Base-by-base conservation (phyloP, 805 yeast species). In the Clavispora vitiphila region DNA sequence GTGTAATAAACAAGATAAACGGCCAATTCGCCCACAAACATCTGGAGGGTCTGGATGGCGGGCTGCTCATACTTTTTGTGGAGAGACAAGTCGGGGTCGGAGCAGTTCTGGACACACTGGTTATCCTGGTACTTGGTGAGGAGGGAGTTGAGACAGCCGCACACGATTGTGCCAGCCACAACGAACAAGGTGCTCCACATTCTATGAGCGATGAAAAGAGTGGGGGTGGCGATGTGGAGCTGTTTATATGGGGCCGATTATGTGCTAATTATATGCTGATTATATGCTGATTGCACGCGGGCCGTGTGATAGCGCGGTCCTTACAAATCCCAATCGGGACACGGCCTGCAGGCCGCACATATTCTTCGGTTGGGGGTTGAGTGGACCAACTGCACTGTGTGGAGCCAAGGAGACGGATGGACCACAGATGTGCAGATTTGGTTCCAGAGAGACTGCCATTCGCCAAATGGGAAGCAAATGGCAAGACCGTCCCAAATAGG, bases 51-150 rank as follows among this genome's bases (percentile, higher is more conserved):
- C 57, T 86, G 93, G 26, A 86, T 57, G 7, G 82, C 87, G 0
- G 95, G 93, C 62, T 85, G 90, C 50, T 85, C 86, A 54, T 83
- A 86, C 43, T 64, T 60, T 27, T 64, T 59, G 36, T 69, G 78
- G n/a, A 61, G 57, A 1, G 65, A 44, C 2, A 61, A 49, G 14
- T 72, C 74, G 5, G 77, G 72, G 35, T 61, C 62, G 25, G 62
- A 61, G 57, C 88, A 82, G 54, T 77, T 57, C 12, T 56, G 65
- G 4, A 85, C 83, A 60, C 87, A 81, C 55, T 82, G 87, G 54
- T 80, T 75, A 56, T 86, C 93, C 56, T 86, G 93, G 55, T 62
- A 78, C 58, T 86, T 86, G 15, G 91, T 83, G 48, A 83, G 71
- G 35, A 86, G 66, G 9, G 93, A 83, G 66, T 86, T 86, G 49